Base-by-base conservation (phyloP, 2,329 filamentous ascomycete species). In the Teratosphaeria viscida region DNA sequence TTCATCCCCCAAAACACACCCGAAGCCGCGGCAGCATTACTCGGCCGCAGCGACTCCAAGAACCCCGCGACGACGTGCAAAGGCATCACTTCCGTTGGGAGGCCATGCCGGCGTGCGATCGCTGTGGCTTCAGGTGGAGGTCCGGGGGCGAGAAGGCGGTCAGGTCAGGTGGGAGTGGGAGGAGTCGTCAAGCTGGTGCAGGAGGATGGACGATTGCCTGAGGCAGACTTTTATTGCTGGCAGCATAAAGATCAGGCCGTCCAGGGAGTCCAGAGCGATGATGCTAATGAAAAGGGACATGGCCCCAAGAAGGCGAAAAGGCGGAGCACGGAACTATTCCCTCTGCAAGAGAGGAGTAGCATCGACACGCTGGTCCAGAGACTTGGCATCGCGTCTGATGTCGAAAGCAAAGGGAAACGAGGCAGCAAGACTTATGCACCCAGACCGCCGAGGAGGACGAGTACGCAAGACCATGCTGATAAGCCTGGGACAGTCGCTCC, bases 191-290 rank as follows among this genome's bases (percentile, higher is more conserved):
- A 67, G 12, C 70, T 78, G 2, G 68, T 73, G 2, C 73, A 75
- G 10, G 80, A 84, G 61, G 79, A 82, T 2, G 75, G 78, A 59
- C 80, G 83, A 55, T 81, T 84, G 62, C 58, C 62, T 11, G 79
- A 76, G 37, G 83, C 85, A 4, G 79, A 75, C n/a, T 82, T 86
- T 56, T 96, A 91, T 76, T 97, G 92, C 78, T 96, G 89, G 88
- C 91, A 96, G 73, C 94, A 99, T 77, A 92, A 89, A 71, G 90
- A 94, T 60, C 94, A 99, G 74, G 90, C 90, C 2, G 71, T 76
- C 58, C 70, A 56, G n/a, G 47, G 53, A 49, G 60, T 61, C 4
- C 32, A 58, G 37, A 56, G 12, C 35, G 49, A 59, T 52, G 58
- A 34, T 55, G 39, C 55, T 57, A n/a, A 54, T 43, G 39, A 62